Conservation (phyloP, 805 yeast species). For the Starmerella cellae region DNA sequence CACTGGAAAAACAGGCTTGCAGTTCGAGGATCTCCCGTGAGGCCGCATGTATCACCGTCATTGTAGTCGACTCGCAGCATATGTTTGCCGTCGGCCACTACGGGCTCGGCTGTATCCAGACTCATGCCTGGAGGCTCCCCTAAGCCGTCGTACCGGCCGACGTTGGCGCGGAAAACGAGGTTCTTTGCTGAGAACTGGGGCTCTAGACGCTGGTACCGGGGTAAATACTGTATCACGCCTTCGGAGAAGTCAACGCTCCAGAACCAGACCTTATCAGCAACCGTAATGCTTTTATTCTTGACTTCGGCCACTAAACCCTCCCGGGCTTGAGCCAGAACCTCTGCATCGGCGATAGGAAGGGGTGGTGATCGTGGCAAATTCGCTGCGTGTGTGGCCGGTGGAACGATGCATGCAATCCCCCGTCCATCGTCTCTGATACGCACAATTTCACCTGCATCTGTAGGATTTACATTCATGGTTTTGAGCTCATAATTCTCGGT, state of each 20-base stretch:
- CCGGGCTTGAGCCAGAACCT: not conserved
- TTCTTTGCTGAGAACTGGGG: not conserved
- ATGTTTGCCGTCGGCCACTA: constrained; percentile 10
- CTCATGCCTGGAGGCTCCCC: not conserved
- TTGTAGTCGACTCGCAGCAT: constrained; percentile 19
- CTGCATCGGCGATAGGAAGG: not conserved
- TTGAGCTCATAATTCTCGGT: too few species aligned
- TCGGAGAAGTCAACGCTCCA: constrained; percentile 10
- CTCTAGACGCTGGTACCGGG: constrained; percentile 1
- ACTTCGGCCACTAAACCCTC: not conserved
- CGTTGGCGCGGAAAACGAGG: not conserved
- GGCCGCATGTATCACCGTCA: constrained; percentile 47
- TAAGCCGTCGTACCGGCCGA: not conserved
- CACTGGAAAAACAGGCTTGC: constrained; percentile 48
- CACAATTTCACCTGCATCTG: not conserved
- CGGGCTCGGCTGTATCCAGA: constrained; percentile 8
- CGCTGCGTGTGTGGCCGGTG: not conserved
- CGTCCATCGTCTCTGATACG: not conserved
- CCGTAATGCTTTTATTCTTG: not conserved
- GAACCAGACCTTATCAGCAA: constrained; percentile 14
- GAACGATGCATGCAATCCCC: not conserved
- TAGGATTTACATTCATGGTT: too few species aligned
- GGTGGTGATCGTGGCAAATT: not conserved
- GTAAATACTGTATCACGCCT: constrained; percentile 10
- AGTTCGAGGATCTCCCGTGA: constrained; percentile 40